Evolutionary conservation across 148 eudicot genomes (phyloP).

Genomic region (Camellia lanceoleosa): DNA sequence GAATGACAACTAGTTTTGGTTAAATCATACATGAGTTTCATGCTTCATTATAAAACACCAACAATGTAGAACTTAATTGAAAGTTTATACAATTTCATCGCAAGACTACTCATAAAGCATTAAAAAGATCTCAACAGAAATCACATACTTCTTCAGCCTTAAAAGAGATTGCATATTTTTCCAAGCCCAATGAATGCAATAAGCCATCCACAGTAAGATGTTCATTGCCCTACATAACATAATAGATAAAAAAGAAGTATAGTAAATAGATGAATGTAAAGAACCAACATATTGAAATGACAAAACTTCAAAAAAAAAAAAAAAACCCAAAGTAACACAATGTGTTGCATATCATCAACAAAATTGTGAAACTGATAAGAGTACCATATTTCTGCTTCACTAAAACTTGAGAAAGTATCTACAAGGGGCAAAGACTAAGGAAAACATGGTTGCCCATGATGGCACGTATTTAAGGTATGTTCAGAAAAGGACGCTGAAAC

Average conservation of each 20-base stretch:
- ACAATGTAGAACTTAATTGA: neutral
- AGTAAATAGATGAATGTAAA: neutral
- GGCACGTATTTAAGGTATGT: neutral
- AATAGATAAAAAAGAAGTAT: constrained; percentile 5
- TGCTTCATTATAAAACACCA: neutral
- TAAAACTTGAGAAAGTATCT: neutral
- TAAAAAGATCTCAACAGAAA: neutral
- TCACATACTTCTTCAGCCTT: constrained; percentile 84
- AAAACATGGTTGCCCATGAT: neutral
- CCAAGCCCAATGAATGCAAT: constrained; percentile 70
- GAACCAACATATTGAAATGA: neutral
- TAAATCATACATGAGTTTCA: neutral
- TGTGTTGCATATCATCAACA: neutral
- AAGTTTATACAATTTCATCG: no score
- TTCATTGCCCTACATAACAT: constrained; percentile 53
- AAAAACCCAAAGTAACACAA: neutral
- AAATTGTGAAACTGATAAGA: neutral
- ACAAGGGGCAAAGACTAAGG: neutral
- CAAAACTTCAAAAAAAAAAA: neutral
- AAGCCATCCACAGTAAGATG: constrained; percentile 62
- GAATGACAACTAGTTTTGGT: neutral
- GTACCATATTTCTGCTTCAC: neutral
- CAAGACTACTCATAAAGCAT: constrained; percentile 6
- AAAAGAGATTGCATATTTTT: constrained; percentile 58
- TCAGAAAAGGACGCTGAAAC: neutral